A percentile compares a stretch with the other conserved stretches of the same genome.
Conservation (phyloP, 139 green algal genomes). For the Coccomyxa sp. region DNA sequence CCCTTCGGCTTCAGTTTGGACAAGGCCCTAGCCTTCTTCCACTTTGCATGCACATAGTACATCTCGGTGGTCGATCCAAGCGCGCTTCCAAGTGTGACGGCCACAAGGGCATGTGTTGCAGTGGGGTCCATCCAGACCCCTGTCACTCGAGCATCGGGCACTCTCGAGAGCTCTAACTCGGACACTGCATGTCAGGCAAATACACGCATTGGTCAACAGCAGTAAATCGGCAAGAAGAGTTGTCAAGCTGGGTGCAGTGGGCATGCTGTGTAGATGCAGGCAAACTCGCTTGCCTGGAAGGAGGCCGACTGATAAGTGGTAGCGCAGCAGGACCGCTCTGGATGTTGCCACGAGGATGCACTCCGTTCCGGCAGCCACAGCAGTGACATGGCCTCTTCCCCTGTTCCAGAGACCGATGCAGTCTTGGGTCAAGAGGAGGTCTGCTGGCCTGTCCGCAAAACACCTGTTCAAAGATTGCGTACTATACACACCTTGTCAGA, state of each 20-base stretch:
- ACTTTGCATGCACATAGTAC: conserved; percentile 48
- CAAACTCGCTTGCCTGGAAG: conserved; percentile 9
- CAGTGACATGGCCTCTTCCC: conserved; percentile 46
- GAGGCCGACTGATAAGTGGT: conserved; percentile 44
- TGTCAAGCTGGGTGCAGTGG: neutral
- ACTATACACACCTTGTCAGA: too few species aligned
- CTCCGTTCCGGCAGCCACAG: conserved; percentile 49
- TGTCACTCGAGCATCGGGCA: conserved; percentile 31
- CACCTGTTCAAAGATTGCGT: too few species aligned
- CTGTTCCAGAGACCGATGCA: conserved; percentile 23
- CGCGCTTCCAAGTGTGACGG: conserved; percentile 12
- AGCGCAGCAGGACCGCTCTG: conserved; percentile 68
- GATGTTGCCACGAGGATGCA: conserved; percentile 68
- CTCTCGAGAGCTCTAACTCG: conserved; percentile 48
- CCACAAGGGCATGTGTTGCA: conserved; percentile 50
- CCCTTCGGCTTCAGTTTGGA: conserved; percentile 46
- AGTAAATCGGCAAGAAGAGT: neutral
- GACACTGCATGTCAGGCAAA: conserved; percentile 18
- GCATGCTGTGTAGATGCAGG: neutral
- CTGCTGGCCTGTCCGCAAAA: too few species aligned
- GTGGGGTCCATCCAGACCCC: conserved; percentile 52
- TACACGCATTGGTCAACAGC: neutral
- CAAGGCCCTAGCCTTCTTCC: conserved; percentile 38
- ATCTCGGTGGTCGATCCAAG: conserved; percentile 28
- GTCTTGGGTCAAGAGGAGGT: too few species aligned